Base-by-base conservation (phyloP, 192 early-diverging fungal genomes). In the Obelidium mucronatum region DNA sequence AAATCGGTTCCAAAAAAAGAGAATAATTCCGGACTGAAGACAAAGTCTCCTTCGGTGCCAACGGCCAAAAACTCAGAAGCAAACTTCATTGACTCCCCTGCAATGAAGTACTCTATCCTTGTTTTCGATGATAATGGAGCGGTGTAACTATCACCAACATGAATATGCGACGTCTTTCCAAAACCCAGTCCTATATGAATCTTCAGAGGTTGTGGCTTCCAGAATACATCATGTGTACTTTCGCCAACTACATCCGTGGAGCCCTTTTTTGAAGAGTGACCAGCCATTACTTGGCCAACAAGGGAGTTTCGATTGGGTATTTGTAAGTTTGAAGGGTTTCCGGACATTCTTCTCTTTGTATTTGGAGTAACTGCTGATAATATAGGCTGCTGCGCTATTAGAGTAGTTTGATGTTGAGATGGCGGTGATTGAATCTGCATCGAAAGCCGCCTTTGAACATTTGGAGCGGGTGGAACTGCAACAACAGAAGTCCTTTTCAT, bases 131-230 rank as follows among this genome's bases (percentile, higher is more conserved):
- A 24, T 1, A 31, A 24, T 22, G 13, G 11, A 19, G 35, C 70
- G n/a, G 55, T 22, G 70, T 53, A 44, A 5, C 36, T 22, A 28
- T 51, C 52, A 11, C 76, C 76, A 6, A 77, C 56, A 67, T 69
- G 55, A 61, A 77, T 59, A 48, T 77, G 76, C 56, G 58, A 62
- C 2, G 66, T 69, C 26, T 28, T 31, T n/a, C 76, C 76, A 39
- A 77, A 67, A 13, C 76, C 76, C 19, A 77, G 30, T 3, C 76
- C 76, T 22, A 77, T 77, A 40, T 77, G 76, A 44, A 77, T 77
- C 35, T 67, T 70, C 33, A 77, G 67, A n/a, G 35, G 39, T 4
- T 77, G 64, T 77, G 56, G 15, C 26, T 58, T 58, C 48, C 11
- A 51, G 48, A 51, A 22, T 22, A 22, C 48, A 24, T 24, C 24